Base-by-base conservation (phyloP, 2,329 filamentous ascomycete species). In the Fusarium hostae region DNA sequence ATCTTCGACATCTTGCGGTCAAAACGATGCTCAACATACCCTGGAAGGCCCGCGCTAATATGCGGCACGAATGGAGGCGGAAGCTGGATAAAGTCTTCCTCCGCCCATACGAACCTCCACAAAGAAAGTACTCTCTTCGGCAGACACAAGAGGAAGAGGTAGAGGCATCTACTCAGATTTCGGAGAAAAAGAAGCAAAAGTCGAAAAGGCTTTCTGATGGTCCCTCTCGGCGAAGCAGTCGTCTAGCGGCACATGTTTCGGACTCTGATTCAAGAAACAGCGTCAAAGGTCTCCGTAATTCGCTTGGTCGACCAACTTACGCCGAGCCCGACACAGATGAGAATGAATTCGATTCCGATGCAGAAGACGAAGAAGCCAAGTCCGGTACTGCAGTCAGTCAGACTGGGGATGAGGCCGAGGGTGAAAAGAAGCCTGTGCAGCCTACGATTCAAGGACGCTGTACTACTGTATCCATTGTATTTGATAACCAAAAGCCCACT, bases 41-140 rank as follows among this genome's bases (percentile, higher is more conserved):
- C 15, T 97, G 94, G 93, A 91, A 94, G 68, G 89, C 94, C 77
- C 89, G 95, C 44, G 92, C 92, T 22, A 87, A 87, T n/a, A 91
- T 98, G 76, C 89, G 95, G 41, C 89, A 92, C 72, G 88, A 89
- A 71, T 97, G 94, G 93, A 90, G 90, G 54, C 85, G 87, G n/a
- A 90, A 86, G 69, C 83, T 98, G 56, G 87, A 90, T 60, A 85
- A 84, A 16, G 86, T 94, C 5, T 95, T 94, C 75, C 85, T 90
- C 52, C 84, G 89, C 20, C 81, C 79, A 4, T 80, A 79, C 20
- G 70, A 81, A 24, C 78, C 84, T 6, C 88, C 88, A 2, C 74
- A 59, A 34, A 72, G 63, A 24, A 59, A 68, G 43, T 70, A 63
- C 20, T 76, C 79, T 9, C 73, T 76, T 12, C 68, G 73, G 40